These are phyloP conservation scores for Trypanosoma theileri DNA, from an alignment of 208 protist species.

Conservation along the genomic window DNA sequence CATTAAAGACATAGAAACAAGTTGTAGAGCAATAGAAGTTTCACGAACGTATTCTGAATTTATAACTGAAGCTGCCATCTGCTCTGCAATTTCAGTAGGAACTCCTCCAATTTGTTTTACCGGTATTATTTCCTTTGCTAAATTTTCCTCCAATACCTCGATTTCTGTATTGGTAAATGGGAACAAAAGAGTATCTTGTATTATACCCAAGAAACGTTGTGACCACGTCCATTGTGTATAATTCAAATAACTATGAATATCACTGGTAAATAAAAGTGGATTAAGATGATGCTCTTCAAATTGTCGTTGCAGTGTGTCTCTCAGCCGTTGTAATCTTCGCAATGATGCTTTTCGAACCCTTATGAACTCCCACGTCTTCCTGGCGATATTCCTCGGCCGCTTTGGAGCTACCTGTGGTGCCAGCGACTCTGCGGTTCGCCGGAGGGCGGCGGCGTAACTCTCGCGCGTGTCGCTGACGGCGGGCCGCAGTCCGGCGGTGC, in stretches of 20 bases:
- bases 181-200: conserved; percentile 47
- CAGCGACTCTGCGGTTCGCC: neutral
- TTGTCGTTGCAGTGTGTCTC: conserved; percentile 32
- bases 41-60: conserved; percentile 35
- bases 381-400: neutral
- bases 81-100: conserved; percentile 25
- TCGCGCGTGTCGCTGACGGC: conserved; percentile 7
- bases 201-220: conserved; percentile 20
- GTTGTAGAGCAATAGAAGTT: conserved; percentile 48
- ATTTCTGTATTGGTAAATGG: conserved; percentile 57
- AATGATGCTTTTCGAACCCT: conserved; percentile 4
- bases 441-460: conserved; percentile 7
- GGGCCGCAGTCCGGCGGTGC: neutral
- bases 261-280: conserved; percentile 68
- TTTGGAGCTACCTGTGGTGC: neutral
- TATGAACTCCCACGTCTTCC: conserved; percentile 2
- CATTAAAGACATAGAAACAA: conserved; percentile 51
- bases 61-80: conserved; percentile 41
- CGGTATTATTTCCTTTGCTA: conserved; percentile 43
- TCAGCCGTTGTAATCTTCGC: conserved; percentile 35
- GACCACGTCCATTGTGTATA: conserved; percentile 35
- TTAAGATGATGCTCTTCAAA: conserved; percentile 49
- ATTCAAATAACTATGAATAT: conserved; percentile 57
- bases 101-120: neutral
- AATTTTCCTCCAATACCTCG: conserved; percentile 42